Evolutionary conservation across 352 stramenopile genomes (phyloP).

Genomic region (Phytophthora sp.): DNA sequence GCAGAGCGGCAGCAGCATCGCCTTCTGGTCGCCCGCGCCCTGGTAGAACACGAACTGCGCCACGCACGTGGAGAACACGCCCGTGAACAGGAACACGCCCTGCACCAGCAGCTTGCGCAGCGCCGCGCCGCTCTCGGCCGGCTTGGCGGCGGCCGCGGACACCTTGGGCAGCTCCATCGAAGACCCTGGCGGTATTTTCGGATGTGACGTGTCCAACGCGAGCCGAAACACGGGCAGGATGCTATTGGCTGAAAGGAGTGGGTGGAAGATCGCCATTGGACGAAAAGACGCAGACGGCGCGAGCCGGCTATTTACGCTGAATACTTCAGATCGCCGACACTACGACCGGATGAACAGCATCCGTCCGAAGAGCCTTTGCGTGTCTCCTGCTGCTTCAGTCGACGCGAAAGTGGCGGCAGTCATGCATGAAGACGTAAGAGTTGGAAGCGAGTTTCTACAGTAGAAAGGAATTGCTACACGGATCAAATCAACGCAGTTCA

Average conservation of each 20-base stretch:
- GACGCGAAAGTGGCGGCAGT: too few species aligned
- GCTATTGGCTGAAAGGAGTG: background rate
- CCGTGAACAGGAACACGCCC: constrained; percentile 79
- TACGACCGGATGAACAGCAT: constrained; percentile 16
- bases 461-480: too few species aligned
- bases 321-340: background rate
- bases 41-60: constrained; percentile 89
- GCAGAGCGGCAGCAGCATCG: constrained; percentile 87
- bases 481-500: background rate
- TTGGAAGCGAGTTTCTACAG: too few species aligned
- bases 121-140: background rate
- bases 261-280: background rate
- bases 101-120: constrained; percentile 47
- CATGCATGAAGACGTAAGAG: too few species aligned
- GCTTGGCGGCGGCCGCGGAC: background rate
- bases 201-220: constrained; percentile 1
- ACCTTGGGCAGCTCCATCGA: constrained; percentile 29
- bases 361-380: background rate
- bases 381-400: too few species aligned
- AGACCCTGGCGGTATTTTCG: background rate
- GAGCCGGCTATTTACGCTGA: too few species aligned
- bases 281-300: background rate
- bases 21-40: constrained; percentile 76
- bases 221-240: background rate
- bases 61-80: constrained; percentile 85